These are phyloP conservation scores for Penicillium verrucosum DNA, from an alignment of 2,329 filamentous ascomycete genomes.

Conservation along the genomic window DNA sequence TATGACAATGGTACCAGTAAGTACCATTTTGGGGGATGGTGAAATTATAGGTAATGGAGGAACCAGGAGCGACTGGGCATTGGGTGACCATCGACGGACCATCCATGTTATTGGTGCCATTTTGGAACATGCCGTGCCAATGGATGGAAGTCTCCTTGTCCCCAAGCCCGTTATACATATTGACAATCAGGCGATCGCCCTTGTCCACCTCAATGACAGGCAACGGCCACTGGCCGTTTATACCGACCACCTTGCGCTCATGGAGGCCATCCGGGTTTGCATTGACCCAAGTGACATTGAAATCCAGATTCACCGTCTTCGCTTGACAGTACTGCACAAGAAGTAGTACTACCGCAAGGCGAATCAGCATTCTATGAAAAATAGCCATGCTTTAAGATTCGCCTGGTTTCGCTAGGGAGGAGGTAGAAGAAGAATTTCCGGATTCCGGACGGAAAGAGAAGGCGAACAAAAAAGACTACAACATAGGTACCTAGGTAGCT, in stretches of 20 bases:
- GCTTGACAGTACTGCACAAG: constrained; percentile 15
- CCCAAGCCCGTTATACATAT: constrained; percentile 63
- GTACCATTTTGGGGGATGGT: not conserved
- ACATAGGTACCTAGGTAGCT: not conserved
- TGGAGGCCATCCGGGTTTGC: constrained; percentile 55
- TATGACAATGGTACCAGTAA: constrained; percentile 3
- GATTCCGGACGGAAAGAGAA: not conserved
- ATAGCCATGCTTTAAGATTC: not conserved
- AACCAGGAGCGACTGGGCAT: constrained; percentile 62
- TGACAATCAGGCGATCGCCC: constrained; percentile 67
- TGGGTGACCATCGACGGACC: constrained; percentile 66
- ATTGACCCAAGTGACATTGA: constrained; percentile 54
- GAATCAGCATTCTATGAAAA: not conserved
- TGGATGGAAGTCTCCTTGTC: constrained; percentile 67
- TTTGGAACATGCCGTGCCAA: constrained; percentile 76
- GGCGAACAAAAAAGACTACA: not conserved
- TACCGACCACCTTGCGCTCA: constrained; percentile 59
- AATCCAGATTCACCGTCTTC: constrained; percentile 35
- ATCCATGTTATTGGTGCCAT: constrained; percentile 72
- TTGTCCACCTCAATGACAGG: constrained; percentile 71
- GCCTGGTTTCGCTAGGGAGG: not conserved
- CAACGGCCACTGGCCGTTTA: constrained; percentile 72
- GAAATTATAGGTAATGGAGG: constrained; percentile 30
- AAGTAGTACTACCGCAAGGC: not conserved
- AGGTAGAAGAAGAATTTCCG: not conserved